Percentiles rank a stretch among this genome's conserved stretches.
Evolutionary conservation across 768 basidiomycete species (phyloP).

Genomic region (Naganishia randhawae): DNA sequence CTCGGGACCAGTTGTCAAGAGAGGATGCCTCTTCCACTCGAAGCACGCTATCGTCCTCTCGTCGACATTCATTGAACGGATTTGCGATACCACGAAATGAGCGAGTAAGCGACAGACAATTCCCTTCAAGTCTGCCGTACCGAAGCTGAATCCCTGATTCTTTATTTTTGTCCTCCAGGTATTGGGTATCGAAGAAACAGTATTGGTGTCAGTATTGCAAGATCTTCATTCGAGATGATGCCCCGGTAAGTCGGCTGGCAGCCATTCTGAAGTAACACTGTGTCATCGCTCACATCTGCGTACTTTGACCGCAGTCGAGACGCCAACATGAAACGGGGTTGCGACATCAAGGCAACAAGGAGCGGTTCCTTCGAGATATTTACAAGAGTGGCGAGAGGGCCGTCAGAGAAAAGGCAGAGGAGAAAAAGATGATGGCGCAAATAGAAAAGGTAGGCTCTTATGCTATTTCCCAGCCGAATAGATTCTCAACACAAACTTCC

Average conservation of each 20-base stretch:
- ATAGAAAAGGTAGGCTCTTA: slow-evolving; percentile 66
- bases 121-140: not conserved
- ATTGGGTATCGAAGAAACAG: slow-evolving; percentile 51
- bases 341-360: slow-evolving; percentile 88
- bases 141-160: not conserved
- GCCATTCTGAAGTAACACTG: not conserved
- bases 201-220: slow-evolving; percentile 98
- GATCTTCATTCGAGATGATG: slow-evolving; percentile 94
- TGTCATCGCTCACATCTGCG: not conserved
- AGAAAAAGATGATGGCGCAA: slow-evolving; percentile 77
- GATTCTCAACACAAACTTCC: slow-evolving; percentile 53
- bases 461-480: slow-evolving; percentile 76
- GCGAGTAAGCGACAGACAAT: slow-evolving; percentile 11
- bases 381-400: slow-evolving; percentile 75
- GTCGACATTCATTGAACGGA: no score
- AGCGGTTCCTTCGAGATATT: slow-evolving; percentile 82
- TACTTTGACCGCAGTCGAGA: slow-evolving; percentile 62
- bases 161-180: slow-evolving; percentile 32
- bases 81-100: not conserved
- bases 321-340: slow-evolving; percentile 88
- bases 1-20: not conserved
- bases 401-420: slow-evolving; percentile 55
- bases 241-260: slow-evolving; percentile 48
- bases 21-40: not conserved
- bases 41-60: no score